phyloP scores from a whole-genome alignment of 1,139 yeast genomes.

The Pichia sp. region DNA sequence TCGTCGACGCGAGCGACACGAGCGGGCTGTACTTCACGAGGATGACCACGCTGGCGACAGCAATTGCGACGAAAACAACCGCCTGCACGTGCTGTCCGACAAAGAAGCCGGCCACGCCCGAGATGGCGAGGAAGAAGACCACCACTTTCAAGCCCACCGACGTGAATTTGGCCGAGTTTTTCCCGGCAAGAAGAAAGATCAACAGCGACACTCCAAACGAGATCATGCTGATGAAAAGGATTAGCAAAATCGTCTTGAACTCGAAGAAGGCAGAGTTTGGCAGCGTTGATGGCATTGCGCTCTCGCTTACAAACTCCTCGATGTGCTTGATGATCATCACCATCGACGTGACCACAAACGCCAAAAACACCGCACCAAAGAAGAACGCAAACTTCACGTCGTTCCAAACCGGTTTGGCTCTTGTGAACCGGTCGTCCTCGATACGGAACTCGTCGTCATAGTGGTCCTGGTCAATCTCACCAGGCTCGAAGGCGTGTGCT shows the following conservation, averaged over 20 bases:
- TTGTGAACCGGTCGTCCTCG: constrained; percentile 56
- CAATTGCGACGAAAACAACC: constrained; percentile 63
- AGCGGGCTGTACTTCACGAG: constrained; percentile 64
- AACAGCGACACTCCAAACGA: constrained; percentile 55
- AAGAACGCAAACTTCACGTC: constrained; percentile 73
- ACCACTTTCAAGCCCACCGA: constrained; percentile 65
- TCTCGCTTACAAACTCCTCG: constrained; percentile 59
- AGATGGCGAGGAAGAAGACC: constrained; percentile 64
- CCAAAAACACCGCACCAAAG: constrained; percentile 63
- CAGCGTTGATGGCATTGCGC: constrained; percentile 45
- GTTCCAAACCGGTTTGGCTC: constrained; percentile 62
- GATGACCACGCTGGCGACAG: constrained; percentile 61
- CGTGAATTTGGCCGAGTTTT: constrained; percentile 65
- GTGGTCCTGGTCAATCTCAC: background rate
- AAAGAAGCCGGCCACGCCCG: constrained; percentile 66
- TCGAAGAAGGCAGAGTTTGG: constrained; percentile 58
- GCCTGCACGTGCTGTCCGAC: constrained; percentile 71
- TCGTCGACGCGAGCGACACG: constrained; percentile 63
- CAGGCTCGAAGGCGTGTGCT: constrained; percentile 20
- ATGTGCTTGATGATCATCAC: constrained; percentile 51
- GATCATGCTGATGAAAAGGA: constrained; percentile 61
- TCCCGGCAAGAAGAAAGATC: constrained; percentile 59
- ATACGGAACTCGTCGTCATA: constrained; percentile 8
- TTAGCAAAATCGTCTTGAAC: constrained; percentile 45
- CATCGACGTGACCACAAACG: constrained; percentile 63